A percentile compares a stretch with the other conserved stretches of the same genome.
Evolutionary conservation across 1,284 basidiomycete species (phyloP).

Genomic region (Stygiomarasmius scandens): DNA sequence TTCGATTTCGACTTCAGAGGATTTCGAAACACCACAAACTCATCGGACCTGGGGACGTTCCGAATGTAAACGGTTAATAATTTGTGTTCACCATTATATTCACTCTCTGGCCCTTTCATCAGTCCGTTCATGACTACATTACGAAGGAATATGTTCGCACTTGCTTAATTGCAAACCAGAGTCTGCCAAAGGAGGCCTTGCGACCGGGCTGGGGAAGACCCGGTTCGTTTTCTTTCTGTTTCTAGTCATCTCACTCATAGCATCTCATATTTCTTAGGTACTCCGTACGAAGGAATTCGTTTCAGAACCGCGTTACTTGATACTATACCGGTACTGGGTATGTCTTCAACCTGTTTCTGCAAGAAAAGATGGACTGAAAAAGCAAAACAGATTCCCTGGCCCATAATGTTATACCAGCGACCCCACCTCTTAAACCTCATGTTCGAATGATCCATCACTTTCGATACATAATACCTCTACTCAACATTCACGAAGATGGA

Average conservation of each 20-base stretch:
- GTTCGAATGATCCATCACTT: constrained; percentile 75
- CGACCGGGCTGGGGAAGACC: constrained; percentile 85
- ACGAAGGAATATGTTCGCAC: constrained; percentile 79
- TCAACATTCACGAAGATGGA: constrained; percentile 61
- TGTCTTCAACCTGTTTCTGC: constrained; percentile 22
- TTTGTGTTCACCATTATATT: constrained; percentile 15
- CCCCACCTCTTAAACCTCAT: constrained; percentile 63
- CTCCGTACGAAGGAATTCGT: constrained; percentile 57
- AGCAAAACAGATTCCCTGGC: constrained; percentile 57
- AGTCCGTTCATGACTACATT: constrained; percentile 77
- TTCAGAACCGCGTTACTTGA: constrained; percentile 68
- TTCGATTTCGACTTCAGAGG: constrained; percentile 60
- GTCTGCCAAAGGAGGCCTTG: constrained; percentile 68
- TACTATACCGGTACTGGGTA: constrained; percentile 69
- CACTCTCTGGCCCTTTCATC: constrained; percentile 1
- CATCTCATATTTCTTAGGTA: constrained; percentile 41
- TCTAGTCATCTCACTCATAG: background rate
- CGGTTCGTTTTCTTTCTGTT: constrained; percentile 42
- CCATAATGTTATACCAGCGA: constrained; percentile 63
- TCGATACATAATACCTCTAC: constrained; percentile 68
- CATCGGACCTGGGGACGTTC: constrained; percentile 65
- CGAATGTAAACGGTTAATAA: constrained; percentile 56
- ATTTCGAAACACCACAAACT: constrained; percentile 75
- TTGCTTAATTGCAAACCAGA: constrained; percentile 76
- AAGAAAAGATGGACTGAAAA: too few relatives aligned